Conservation (phyloP, 495 filamentous ascomycete species). For the Annulohypoxylon bovei region DNA sequence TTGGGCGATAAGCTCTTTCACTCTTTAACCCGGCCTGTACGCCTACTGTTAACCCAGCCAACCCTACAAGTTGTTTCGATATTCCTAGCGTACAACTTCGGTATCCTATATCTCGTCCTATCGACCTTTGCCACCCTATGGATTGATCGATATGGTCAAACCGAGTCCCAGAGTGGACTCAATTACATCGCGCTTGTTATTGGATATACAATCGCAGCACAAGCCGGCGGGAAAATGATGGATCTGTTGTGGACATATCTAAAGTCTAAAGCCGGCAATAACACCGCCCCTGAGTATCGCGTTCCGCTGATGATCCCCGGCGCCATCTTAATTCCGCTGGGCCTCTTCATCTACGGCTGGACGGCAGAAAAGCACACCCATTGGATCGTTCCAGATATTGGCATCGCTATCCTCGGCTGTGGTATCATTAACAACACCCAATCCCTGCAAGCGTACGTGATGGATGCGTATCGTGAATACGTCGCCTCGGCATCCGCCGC, state of each 20-base stretch:
- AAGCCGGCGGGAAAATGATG: conserved; percentile 47
- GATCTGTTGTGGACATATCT: conserved; percentile 47
- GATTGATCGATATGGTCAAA: conserved; percentile 48
- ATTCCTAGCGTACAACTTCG: conserved; percentile 54
- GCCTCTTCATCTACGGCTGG: conserved; percentile 56
- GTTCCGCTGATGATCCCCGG: conserved; percentile 43
- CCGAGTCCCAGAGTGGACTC: conserved; percentile 48
- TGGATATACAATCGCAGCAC: conserved; percentile 58
- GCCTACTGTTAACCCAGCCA: conserved; percentile 62
- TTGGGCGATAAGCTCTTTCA: conserved; percentile 7
- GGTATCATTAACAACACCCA: conserved; percentile 24
- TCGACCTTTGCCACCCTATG: conserved; percentile 62
- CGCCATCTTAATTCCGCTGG: conserved; percentile 29
- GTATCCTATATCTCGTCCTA: conserved; percentile 60
- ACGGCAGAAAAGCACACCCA: conserved; percentile 37
- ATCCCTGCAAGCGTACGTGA: conserved; percentile 62
- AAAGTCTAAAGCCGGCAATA: conserved; percentile 8
- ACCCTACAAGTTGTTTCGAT: conserved; percentile 57
- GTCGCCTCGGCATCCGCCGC: conserved; percentile 76
- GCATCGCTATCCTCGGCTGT: conserved; percentile 31
- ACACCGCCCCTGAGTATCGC: conserved; percentile 36
- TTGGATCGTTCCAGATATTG: conserved; percentile 57
- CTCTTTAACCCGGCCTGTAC: conserved; percentile 59
- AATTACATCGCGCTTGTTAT: conserved; percentile 64
- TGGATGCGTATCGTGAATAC: conserved; percentile 76